Base-by-base conservation (phyloP, 805 yeast genomes). In the Candida argentea region DNA sequence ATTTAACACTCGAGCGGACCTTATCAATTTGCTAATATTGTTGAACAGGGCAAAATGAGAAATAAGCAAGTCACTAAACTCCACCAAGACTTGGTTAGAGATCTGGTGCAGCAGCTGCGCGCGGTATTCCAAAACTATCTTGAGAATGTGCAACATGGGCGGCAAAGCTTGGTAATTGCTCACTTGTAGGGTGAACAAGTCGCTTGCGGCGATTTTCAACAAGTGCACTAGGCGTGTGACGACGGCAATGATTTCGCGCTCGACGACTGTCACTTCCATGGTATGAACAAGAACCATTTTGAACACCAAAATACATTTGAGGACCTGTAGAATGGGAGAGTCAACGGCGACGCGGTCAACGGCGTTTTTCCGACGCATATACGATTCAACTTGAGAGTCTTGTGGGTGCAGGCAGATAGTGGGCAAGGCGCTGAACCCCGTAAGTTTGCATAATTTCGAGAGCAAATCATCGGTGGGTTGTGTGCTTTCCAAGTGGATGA, bases 91-190 rank as follows among this genome's bases (percentile, higher is more conserved):
- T 20, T 35, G 36, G 16, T 30, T 32, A 12, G 38, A 40, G 20
- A 34, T 32, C 39, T 6, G 16, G 20, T 14, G 9, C 25, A 11
- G 15, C 14, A n/a, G 6, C 20, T 20, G 22, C 5, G 26, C 26
- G 18, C 41, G 49, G 15, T 40, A 30, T 21, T 46, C 55, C 11
- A 38, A 23, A 4, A 30, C 32, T n/a, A 52, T 34, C 31, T 49
- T 53, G 14, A 55, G 31, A 6, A 55, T 30, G 23, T 54, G 59
- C 14, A 55, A 37, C 11, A 55, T 36, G 16, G 50, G 56, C n/a
- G 52, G 55, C 12, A 51, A 36, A 12, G 53, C 28, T 28, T 55
- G 57, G 36, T 46, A 51, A 29, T 55, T 55, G 16, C 55, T 46
- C 33, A 41, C 28, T 16, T 38, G 39, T 11, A 54, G 36, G 27